Evolutionary conservation across 352 stramenopile species (phyloP), one percentile per base, ranked within the genome.

Genomic region (Globisporangium sylvaticum): DNA sequence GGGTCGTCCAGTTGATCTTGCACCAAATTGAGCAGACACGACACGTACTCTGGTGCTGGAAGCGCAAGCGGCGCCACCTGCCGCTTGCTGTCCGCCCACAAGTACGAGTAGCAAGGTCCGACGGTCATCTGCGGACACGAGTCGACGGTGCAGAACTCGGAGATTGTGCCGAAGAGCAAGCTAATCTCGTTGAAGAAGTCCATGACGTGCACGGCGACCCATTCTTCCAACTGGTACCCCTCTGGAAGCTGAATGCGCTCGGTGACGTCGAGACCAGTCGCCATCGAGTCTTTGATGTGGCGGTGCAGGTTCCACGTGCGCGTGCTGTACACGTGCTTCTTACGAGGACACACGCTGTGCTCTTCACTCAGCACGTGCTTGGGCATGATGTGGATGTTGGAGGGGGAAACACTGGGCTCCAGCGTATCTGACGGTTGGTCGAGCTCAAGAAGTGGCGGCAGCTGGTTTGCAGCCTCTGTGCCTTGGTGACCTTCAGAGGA

Each of bases 101-200:
- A 74, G 74, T 97, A 97, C 55, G 90, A 90, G 77, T 96, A 97
- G 56, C 88, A 90, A 18, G 85, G 81, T 0, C 88, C 86, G 5
- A 81, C 88, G 8, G 74, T 86, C 88, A 94, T 95, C 15, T 82
- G 68, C 2, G 85, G 76, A 72, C 86, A 96, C 29, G 72, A 80
- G 7, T 74, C 69, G 20, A 73, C 61, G 1, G 83, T 94, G 66
- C 84, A 92, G 32, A 89, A 87, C 77, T 96, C 89, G 12, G 84
- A 89, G 32, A 97, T 86, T 27, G 94, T 96, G 39, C 89, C 90
- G 69, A 92, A 98, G 9, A 98, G 75, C 64, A 98, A 70, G 25
- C 81, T 96, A 56, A 98, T 81, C 69, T 98, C 92, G 68, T 98
- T 97, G 81, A 95, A 98, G 60, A 97, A 98, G 76, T 98, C 93